phyloP scores from a whole-genome alignment of 495 filamentous ascomycete genomes.

The Trichoderma virens region DNA sequence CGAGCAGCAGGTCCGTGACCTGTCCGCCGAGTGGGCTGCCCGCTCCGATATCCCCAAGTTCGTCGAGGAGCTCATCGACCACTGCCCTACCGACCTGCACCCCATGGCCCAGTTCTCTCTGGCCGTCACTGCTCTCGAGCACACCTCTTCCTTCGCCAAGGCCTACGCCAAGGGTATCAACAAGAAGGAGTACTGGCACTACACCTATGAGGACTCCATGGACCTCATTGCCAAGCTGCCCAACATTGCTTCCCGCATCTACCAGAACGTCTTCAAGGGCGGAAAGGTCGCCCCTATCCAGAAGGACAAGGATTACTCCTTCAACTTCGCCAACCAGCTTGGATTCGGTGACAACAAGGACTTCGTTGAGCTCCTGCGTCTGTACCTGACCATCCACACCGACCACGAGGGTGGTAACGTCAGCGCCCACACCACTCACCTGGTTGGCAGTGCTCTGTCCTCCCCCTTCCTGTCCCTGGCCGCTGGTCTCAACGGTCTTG shows the following conservation, averaged over 20 bases:
- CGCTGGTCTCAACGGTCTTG: conserved; percentile 94
- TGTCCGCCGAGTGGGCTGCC: conserved; percentile 97
- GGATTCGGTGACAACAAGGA: conserved; percentile 92
- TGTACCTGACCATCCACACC: conserved; percentile 98
- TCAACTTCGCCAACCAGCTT: conserved; percentile 98
- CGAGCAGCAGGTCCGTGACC: conserved; percentile 94
- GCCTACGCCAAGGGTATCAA: conserved; percentile 97
- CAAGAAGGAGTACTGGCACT: conserved; percentile 98
- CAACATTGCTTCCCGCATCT: conserved; percentile 95
- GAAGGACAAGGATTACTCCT: conserved; percentile 97
- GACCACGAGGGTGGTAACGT: conserved; percentile 99
- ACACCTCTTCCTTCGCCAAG: conserved; percentile 94
- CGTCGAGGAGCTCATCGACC: conserved; percentile 97
- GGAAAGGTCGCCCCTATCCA: conserved; percentile 92
- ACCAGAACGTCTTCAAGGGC: conserved; percentile 99
- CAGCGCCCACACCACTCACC: conserved; percentile 94
- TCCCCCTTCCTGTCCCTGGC: conserved; percentile 94
- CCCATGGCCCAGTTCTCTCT: conserved; percentile 99
- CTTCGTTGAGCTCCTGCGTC: conserved; percentile 95
- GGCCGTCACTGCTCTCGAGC: conserved; percentile 95
- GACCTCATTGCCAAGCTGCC: conserved; percentile 99
- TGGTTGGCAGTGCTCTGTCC: conserved; percentile 94
- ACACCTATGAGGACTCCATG: conserved; percentile 99
- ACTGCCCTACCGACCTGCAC: conserved; percentile 96
- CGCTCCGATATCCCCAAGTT: conserved; percentile 94